A percentile compares a stretch with the other conserved stretches of the same genome.
Evolutionary conservation across 495 filamentous ascomycete genomes (phyloP).

Genomic region (Penicillium robsamsonii): DNA sequence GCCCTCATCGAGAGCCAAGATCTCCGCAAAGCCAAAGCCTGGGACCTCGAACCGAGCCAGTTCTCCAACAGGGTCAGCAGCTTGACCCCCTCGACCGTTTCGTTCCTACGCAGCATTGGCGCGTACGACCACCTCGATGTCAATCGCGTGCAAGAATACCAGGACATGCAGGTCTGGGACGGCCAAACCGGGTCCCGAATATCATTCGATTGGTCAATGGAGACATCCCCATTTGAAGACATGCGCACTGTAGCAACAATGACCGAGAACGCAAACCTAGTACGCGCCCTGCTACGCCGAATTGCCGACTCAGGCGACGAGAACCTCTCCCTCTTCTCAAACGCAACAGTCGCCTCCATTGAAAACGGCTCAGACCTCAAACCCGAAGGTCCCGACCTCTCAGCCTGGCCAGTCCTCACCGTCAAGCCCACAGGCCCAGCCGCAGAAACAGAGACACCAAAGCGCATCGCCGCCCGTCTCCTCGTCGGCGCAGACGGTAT

Average conservation of each 20-base stretch:
- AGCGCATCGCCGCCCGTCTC: constrained; percentile 70
- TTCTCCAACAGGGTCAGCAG: constrained; percentile 96
- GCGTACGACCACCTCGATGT: constrained; percentile 77
- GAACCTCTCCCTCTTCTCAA: constrained; percentile 65
- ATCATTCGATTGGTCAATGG: constrained; percentile 74
- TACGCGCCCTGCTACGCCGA: constrained; percentile 66
- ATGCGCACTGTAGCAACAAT: constrained; percentile 80
- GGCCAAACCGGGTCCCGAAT: constrained; percentile 83
- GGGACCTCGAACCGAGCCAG: constrained; percentile 60
- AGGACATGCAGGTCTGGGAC: constrained; percentile 97
- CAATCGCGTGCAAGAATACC: constrained; percentile 77
- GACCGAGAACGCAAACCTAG: constrained; percentile 91
- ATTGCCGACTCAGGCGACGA: constrained; percentile 64
- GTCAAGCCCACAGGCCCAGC: constrained; percentile 45
- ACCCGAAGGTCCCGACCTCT: constrained; percentile 67
- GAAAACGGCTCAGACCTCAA: constrained; percentile 60
- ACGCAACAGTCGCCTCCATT: constrained; percentile 73
- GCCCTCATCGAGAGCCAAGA: constrained; percentile 91
- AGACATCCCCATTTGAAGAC: constrained; percentile 47
- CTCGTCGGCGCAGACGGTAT: constrained; percentile 92
- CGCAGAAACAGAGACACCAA: constrained; percentile 34
- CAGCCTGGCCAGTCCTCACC: constrained; percentile 81
- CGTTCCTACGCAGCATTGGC: constrained; percentile 71
- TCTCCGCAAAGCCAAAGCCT: constrained; percentile 61
- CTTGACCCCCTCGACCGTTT: constrained; percentile 78